Conservation (phyloP, 345 rosid genomes). For the Anacardium occidentale region DNA sequence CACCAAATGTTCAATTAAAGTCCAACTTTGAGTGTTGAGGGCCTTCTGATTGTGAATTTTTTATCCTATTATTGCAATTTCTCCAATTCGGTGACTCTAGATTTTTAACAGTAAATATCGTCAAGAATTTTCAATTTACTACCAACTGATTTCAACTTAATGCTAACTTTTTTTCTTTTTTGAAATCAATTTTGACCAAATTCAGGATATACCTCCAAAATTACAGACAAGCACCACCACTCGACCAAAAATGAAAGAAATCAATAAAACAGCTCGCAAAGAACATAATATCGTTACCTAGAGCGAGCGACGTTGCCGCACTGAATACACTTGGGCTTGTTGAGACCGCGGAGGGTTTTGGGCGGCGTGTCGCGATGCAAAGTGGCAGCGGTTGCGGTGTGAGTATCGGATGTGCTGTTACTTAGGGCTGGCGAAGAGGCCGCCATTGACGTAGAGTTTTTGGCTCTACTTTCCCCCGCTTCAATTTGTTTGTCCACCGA, state of each 20-base stretch:
- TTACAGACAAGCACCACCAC: slow-evolving; percentile 13
- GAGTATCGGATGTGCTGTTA: slow-evolving; percentile 29
- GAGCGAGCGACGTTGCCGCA: slow-evolving; percentile 99
- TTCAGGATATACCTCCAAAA: neutral
- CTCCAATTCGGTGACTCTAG: neutral
- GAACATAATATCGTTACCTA: slow-evolving; percentile 37
- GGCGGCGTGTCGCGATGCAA: slow-evolving; percentile 47
- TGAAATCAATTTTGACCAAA: neutral
- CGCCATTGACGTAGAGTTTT: slow-evolving; percentile 38
- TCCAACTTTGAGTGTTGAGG: neutral
- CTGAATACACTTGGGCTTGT: slow-evolving; percentile 93
- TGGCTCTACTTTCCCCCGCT: slow-evolving; percentile 13
- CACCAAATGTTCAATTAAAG: neutral
- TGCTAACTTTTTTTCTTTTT: neutral
- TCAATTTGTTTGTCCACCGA: slow-evolving; percentile 6
- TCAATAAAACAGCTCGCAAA: neutral
- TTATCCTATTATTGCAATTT: neutral
- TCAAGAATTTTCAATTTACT: neutral
- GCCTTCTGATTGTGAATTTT: neutral
- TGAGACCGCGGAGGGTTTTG: slow-evolving; percentile 90
- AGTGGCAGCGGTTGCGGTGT: slow-evolving; percentile 21
- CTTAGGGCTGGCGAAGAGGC: slow-evolving; percentile 54
- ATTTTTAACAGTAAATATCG: neutral
- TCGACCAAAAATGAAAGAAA: neutral
- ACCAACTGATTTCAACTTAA: neutral